Base-by-base conservation (phyloP, 345 rosid species). In the Gossypium thurberi region DNA sequence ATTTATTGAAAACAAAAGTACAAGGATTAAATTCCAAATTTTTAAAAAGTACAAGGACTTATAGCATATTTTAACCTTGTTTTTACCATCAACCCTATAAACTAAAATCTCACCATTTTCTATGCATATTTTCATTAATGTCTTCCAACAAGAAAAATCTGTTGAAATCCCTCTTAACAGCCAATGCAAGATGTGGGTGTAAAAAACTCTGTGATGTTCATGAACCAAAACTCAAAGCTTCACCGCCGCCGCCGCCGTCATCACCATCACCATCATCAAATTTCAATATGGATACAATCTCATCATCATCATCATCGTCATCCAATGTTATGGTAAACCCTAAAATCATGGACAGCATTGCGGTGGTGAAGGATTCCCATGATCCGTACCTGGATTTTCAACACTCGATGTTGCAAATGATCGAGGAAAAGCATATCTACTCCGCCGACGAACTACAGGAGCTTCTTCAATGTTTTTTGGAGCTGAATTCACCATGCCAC, bases 371-470 rank as follows among this genome's bases (percentile, higher is more conserved):
- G 78, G 84, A 85, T 11, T 87, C 93, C 2, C 23, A 78, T 1
- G 81, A 89, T 59, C 88, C 91, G 0, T 84, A 77, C 40, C 68
- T 56, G 48, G 90, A 87, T 79, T 89, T 89, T 71, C 83, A 64
- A 50, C 75, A 70, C n/a, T 89, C 89, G 62, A 89, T 87, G 89
- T 57, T 70, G 65, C 85, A 82, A 48, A 87, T 89, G 93, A 81
- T 87, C 43, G 65, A 57, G 78, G 90, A 87, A 74, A 78, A 81
- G 55, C 84, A 79, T 72, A 85, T 89, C 50, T 77, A 64, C 76
- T 70, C 84, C 0, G 69, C 76, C 14, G 65, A 78, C 14, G 85
- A 87, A 21, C 85, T 86, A 15, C 80, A 77, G 65, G 80, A 82
- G 79, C 93, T 89, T 58, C 88, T 87, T 21, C 81, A 79, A 21